These are phyloP conservation scores for Trypanosoma cruzi DNA, from an alignment of 208 protist genomes.

Conservation along the genomic window DNA sequence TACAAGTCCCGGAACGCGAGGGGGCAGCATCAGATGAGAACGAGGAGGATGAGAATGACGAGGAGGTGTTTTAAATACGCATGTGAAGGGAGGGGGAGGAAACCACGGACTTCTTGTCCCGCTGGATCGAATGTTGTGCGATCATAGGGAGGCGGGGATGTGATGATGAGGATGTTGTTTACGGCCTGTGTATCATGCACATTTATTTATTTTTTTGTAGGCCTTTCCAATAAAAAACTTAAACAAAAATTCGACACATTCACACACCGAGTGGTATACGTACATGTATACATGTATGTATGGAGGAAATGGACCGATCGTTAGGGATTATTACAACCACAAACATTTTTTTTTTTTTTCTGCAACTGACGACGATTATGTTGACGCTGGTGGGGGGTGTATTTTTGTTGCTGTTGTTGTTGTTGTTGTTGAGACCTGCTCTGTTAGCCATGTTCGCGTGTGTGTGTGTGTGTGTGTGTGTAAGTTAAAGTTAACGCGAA, in stretches of 20 bases:
- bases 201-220: too few relatives aligned
- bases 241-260: neutral
- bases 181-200: neutral
- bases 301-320: neutral
- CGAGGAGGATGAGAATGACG: conserved; percentile 32
- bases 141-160: neutral
- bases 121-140: neutral
- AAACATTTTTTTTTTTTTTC: neutral
- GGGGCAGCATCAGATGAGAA: conserved; percentile 50
- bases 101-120: neutral
- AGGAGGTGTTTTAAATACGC: conserved; percentile 36
- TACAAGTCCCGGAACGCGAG: conserved; percentile 32
- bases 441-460: neutral
- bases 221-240: neutral
- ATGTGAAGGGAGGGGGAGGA: neutral
- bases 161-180: neutral
- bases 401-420: neutral
- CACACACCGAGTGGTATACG: neutral
- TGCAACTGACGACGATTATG: neutral
- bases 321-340: neutral
- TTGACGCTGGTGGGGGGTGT: neutral
- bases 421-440: neutral
- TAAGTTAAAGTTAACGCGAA: conserved; percentile 12
- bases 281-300: neutral
- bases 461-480: neutral